Evolutionary conservation across 2,329 filamentous ascomycete species (phyloP).

Genomic region (Alternaria rosae): DNA sequence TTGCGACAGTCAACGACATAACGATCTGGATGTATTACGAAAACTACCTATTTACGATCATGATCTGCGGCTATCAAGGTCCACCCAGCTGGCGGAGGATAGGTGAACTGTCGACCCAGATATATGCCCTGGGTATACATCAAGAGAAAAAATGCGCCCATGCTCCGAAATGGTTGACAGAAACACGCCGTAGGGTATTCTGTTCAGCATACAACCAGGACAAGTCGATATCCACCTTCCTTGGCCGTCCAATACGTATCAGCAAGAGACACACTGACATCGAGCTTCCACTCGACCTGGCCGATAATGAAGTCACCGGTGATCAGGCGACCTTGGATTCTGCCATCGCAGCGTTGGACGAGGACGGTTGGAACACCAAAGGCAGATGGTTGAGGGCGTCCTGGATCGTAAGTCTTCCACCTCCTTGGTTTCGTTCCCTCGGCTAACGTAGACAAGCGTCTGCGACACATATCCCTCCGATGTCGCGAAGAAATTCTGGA

Average conservation of each 20-base stretch:
- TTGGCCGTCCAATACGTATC: constrained; percentile 42
- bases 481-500: constrained; percentile 47
- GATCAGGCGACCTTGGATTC: constrained; percentile 21
- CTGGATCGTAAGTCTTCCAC: constrained; percentile 30
- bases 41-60: constrained; percentile 46
- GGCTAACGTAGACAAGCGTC: constrained; percentile 20
- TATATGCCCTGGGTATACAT: constrained; percentile 44
- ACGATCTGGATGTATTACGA: constrained; percentile 46
- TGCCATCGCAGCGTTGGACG: constrained; percentile 33
- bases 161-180: constrained; percentile 38
- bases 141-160: constrained; percentile 35
- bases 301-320: constrained; percentile 36
- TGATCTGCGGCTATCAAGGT: constrained; percentile 46
- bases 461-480: constrained; percentile 32
- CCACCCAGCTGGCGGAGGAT: constrained; percentile 45
- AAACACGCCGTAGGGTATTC: constrained; percentile 40
- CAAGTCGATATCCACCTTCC: constrained; percentile 45
- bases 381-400: constrained; percentile 33
- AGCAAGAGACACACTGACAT: constrained; percentile 42
- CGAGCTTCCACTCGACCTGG: constrained; percentile 39
- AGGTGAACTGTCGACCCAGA: constrained; percentile 39
- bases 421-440: not conserved
- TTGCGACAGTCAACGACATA: constrained; percentile 52
- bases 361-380: constrained; percentile 52
- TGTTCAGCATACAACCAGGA: constrained; percentile 41